Evolutionary conservation across 2,329 filamentous ascomycete species (phyloP), one percentile per base, ranked within the genome.

Genomic region (Tolypocladium album): DNA sequence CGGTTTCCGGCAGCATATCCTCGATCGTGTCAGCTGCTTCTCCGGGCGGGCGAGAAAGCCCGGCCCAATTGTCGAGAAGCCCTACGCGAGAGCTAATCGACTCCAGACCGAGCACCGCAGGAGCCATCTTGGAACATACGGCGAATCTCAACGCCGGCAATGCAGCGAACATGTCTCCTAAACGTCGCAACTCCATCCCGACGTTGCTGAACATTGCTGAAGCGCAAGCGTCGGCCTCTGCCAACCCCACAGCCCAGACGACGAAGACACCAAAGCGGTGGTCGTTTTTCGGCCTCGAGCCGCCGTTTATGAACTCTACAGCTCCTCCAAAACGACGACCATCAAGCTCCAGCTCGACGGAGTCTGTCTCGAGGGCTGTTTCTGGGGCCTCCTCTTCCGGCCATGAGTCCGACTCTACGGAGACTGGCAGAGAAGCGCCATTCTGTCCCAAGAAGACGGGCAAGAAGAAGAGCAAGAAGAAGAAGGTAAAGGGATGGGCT

Each of bases 1-100:
- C 87, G 1, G 80, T 90, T 40, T 88, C 88, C 34, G 88, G 88
- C 60, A 95, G 89, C 72, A 85, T 94, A 55, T 92, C 89, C 5
- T 95, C 90, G 0, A 79, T 93, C 50, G 78, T 89, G 5, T 90
- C 88, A 13, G 81, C 80, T 15, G 80, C 79, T 39, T 74, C 74
- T 8, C 71, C 74, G 60, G 65, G 65, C 61, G 66, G 81, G 76
- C 60, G 74, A 74, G 73, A 73, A 74, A 71, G 63, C 72, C 64
- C 71, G 63, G 62, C 69, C 63, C 59, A 71, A 64, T 61, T 78
- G 5, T 72, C 74, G 3, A 73, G 75, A 24, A 78, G 70, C 56
- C 67, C 75, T 20, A 75, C 78, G 4, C 73, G 73, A 20, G 76
- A 75, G 42, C 70, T 71, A n/a, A 69, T 68, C 0, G 80, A 83